Evolutionary conservation across 257 asterid species (phyloP), one percentile per base, ranked within the genome.

Genomic region (Catharanthus roseus): DNA sequence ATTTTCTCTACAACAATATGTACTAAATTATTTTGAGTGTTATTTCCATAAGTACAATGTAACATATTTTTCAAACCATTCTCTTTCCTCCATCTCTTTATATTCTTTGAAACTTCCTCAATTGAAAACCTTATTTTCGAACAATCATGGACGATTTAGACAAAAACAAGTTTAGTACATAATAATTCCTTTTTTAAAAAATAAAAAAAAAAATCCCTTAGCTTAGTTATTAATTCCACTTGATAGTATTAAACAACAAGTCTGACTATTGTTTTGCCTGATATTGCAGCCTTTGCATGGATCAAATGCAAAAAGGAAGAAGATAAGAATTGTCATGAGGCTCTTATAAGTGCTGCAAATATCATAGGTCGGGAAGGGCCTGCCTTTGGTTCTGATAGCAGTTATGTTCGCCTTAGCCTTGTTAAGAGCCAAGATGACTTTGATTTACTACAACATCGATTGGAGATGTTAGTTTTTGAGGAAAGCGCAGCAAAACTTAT

Each of bases 281-380:
- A 11, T 56, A 45, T n/a, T n/a, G n/a, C 71, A 77, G 77, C 86
- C 72, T 81, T 74, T 81, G 78, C 77, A 10, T 78, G 82, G 82
- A 38, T 78, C 69, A 81, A 72, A 69, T 81, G 79, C 66, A 72
- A 75, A 47, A 71, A 44, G 18, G 71, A 51, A 64, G 75, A 75
- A 69, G 85, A 81, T 56, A 31, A 10, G 9, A 57, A 75, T 26
- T 72, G 85, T n/a, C 16, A 41, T 28, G 6, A n/a, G 13, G 70
- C 75, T 3, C 69, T 74, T 4, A n/a, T n/a, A n/a, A 13, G 36
- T 53, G 63, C 29, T 23, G 74, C 77, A 33, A 69, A 72, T 3
- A 74, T 75, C 24, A 71, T 74, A 23, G 81, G 78, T 28, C 75
- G 77, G 0, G 39, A 56, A 33, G 79, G 77, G 18, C 67, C 34